Evolutionary conservation across 129 eudicot species (phyloP).

Genomic region (Tagetes patula): DNA sequence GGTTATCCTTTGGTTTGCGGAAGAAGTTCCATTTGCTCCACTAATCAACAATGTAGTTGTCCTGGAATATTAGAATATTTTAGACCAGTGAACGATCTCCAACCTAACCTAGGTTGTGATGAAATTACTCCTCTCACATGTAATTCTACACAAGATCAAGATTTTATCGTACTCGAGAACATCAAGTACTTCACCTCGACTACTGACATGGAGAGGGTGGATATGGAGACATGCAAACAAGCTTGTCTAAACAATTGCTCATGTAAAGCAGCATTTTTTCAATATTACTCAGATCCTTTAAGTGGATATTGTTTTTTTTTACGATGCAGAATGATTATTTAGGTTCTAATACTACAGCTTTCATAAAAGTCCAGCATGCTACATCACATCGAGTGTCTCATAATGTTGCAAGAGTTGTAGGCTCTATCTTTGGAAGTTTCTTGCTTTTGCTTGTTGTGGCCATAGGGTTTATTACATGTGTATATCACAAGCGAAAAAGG

Average conservation of each 20-base stretch:
- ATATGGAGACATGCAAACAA: slow-evolving; percentile 36
- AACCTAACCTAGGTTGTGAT: slow-evolving; percentile 31
- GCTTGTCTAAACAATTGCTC: slow-evolving; percentile 39
- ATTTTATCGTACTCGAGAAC: slow-evolving; percentile 20
- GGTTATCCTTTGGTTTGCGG: slow-evolving; percentile 32
- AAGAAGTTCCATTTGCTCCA: slow-evolving; percentile 34
- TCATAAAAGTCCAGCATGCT: not conserved
- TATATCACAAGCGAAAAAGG: slow-evolving; percentile 6
- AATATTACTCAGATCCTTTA: not conserved
- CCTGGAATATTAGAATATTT: slow-evolving; percentile 13
- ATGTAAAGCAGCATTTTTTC: slow-evolving; percentile 44
- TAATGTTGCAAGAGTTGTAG: slow-evolving; percentile 9
- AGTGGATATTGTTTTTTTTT: slow-evolving; percentile 23
- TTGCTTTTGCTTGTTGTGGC: not conserved
- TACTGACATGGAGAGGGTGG: not conserved
- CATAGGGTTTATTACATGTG: not conserved
- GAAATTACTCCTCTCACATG: slow-evolving; percentile 22
- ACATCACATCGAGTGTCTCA: not conserved
- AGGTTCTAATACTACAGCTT: not conserved
- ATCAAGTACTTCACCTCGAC: slow-evolving; percentile 1
- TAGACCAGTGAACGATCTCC: not conserved
- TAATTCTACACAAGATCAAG: slow-evolving; percentile 17
- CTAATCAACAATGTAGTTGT: slow-evolving; percentile 25
- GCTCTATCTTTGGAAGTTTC: slow-evolving; percentile 19
- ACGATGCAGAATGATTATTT: not conserved